A percentile compares a stretch with the other conserved stretches of the same genome.
These are phyloP conservation scores for Hypocrella siamensis DNA, from an alignment of 2,329 filamentous ascomycete species.

Conservation along the genomic window DNA sequence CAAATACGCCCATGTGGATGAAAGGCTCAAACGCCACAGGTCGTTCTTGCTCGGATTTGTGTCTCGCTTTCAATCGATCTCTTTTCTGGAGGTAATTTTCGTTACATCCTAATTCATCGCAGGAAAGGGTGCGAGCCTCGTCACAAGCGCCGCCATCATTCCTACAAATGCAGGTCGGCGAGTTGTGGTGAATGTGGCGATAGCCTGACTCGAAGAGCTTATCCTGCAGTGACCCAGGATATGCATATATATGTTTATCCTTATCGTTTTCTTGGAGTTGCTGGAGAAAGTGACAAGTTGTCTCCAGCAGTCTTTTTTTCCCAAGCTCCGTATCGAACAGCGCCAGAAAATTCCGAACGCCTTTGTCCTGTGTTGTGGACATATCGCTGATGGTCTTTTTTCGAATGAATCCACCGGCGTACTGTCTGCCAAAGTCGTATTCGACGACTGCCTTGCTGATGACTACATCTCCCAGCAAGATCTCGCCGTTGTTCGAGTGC, in stretches of 20 bases:
- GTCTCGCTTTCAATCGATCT: slow-evolving; percentile 8
- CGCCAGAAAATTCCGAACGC: slow-evolving; percentile 13
- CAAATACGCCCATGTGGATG: slow-evolving; percentile 21
- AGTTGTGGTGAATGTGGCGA: slow-evolving; percentile 14
- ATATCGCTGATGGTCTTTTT: no score
- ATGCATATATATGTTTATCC: slow-evolving; percentile 7
- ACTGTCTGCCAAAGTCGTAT: slow-evolving; percentile 13
- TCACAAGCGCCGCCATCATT: slow-evolving; percentile 4
- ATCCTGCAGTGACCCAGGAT: slow-evolving; percentile 13
- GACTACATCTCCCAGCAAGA: slow-evolving; percentile 16
- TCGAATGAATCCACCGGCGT: slow-evolving; percentile 8
- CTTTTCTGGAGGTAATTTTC: slow-evolving; percentile 12
- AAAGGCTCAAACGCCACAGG: slow-evolving; percentile 1
- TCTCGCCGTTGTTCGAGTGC: slow-evolving; percentile 4
- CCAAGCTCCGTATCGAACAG: slow-evolving; percentile 7
- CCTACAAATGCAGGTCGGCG: slow-evolving; percentile 1
- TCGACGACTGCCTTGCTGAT: slow-evolving; percentile 14
- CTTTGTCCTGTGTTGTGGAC: no score
- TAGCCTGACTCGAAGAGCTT: slow-evolving; percentile 15
- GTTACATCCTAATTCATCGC: slow-evolving; percentile 5
- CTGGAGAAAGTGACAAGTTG: slow-evolving; percentile 4
- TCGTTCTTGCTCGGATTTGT: slow-evolving; percentile 5
- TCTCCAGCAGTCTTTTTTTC: slow-evolving; percentile 1
- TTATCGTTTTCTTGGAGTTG: slow-evolving; percentile 3
- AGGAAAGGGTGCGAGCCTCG: slow-evolving; percentile 2